Base-by-base conservation (phyloP, 1,284 basidiomycete genomes). In the Apiotrichum akiyoshidainum region DNA sequence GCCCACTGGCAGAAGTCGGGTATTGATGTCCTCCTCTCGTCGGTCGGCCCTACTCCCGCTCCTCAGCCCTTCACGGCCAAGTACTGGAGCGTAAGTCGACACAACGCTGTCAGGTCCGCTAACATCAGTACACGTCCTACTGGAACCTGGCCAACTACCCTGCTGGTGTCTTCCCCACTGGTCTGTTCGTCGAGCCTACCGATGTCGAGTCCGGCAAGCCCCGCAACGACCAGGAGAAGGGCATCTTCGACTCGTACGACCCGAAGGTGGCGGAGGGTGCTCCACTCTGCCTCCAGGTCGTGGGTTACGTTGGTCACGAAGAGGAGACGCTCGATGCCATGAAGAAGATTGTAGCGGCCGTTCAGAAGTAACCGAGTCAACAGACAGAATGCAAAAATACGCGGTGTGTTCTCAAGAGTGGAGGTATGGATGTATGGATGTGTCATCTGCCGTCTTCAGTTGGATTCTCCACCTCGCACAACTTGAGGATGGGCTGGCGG, bases 61-160 rank as follows among this genome's bases (percentile, higher is more conserved):
- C 69, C 71, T 1, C 60, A 57, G 26, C 61, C 69, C 39, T 69
- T 68, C 21, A 74, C 72, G 5, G 59, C 68, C 31, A 68, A 64
- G 55, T 72, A 76, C 58, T 74, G 70, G 64, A 62, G 63, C 51
- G 46, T 46, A 17, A 46, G 46, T 46, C 9, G 2, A 4, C 5
- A 17, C 1, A 33, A 6, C 33, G 46, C 10, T 33, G 12, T 17
- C 4, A 2, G 9, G 14, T 17, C 26, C 14, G 37, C 37, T 39
- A 12, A 16, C 10, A 26, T 5, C 33, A 34, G 46, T 89, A 87
- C 66, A 88, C 88, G 0, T 79, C 80, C 68, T 64, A 84, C 46
- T 88, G 83, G 82, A 90, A 89, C 68, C 71, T 81, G 5, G 80
- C 88, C 33, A 88, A 90, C 69, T 88, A 85, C 65, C 81, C 87